Conservation (phyloP, 306 rosid genomes). For the Abrus precatorius region DNA sequence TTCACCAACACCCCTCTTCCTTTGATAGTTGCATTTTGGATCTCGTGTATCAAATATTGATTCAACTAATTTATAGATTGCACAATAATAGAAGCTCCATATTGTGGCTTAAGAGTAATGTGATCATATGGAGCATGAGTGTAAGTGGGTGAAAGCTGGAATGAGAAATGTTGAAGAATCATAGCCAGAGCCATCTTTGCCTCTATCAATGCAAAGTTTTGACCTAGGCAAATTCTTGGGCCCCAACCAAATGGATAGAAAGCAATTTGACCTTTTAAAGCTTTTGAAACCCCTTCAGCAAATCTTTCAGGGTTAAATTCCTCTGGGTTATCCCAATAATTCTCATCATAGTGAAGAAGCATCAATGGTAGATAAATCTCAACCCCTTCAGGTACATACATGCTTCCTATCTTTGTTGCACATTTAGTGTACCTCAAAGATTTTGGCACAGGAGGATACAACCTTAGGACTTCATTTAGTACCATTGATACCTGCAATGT, state of each 20-base stretch:
- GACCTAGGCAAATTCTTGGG: neutral
- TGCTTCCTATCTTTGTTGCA: neutral
- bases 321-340: neutral
- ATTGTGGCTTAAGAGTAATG: neutral
- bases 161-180: constrained; percentile 14
- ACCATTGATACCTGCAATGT: constrained; percentile 12
- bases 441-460: neutral
- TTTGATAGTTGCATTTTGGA: no score
- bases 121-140: neutral
- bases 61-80: no score
- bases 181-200: neutral
- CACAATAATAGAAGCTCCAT: constrained; percentile 1
- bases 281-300: neutral
- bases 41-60: no score
- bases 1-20: no score
- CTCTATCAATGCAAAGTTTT: neutral
- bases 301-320: neutral
- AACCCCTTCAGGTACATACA: neutral
- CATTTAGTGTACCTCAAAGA: neutral
- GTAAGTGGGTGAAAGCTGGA: constrained; percentile 12
- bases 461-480: neutral
- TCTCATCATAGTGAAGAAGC: neutral
- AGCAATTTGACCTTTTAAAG: constrained; percentile 3
- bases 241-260: constrained; percentile 11
- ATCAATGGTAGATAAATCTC: neutral